Evolutionary conservation across 2,329 filamentous ascomycete genomes (phyloP).

Genomic region (Ophidiomyces ophidiicola): DNA sequence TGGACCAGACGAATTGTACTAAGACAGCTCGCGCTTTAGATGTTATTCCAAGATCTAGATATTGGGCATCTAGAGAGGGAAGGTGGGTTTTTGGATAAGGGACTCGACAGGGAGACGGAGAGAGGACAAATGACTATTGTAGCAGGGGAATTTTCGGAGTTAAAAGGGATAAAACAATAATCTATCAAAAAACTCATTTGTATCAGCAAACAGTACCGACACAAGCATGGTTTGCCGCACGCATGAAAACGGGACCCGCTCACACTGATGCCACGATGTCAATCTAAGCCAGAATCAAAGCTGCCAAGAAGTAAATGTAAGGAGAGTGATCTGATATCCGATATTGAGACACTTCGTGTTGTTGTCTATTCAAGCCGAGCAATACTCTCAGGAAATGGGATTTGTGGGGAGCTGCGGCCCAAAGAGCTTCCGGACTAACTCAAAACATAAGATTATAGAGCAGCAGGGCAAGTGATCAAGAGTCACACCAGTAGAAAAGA

Average conservation of each 20-base stretch:
- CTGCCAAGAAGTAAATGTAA: not conserved
- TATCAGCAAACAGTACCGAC: too few relatives aligned
- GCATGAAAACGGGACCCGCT: not conserved
- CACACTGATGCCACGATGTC: not conserved
- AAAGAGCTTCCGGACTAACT: slow-evolving; percentile 4
- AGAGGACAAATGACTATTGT: too few relatives aligned
- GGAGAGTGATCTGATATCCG: not conserved
- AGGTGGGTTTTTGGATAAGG: too few relatives aligned
- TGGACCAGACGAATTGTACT: not conserved
- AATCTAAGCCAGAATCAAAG: not conserved
- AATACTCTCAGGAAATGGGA: slow-evolving; percentile 2
- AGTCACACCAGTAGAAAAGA: not conserved
- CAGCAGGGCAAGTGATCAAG: not conserved
- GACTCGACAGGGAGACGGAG: too few relatives aligned
- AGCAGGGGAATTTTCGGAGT: too few relatives aligned
- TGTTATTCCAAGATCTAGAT: slow-evolving; percentile 12
- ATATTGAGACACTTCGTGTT: too few relatives aligned
- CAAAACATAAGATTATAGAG: not conserved
- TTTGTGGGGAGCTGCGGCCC: slow-evolving; percentile 8
- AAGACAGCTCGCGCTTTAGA: slow-evolving; percentile 1
- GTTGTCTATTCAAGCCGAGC: too few relatives aligned
- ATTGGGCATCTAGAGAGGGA: slow-evolving; percentile 12
- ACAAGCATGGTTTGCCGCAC: too few relatives aligned
- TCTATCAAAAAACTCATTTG: too few relatives aligned
- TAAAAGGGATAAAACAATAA: too few relatives aligned